phyloP scores from a whole-genome alignment of 1,284 basidiomycete genomes.

The Rhizoctonia solani region DNA sequence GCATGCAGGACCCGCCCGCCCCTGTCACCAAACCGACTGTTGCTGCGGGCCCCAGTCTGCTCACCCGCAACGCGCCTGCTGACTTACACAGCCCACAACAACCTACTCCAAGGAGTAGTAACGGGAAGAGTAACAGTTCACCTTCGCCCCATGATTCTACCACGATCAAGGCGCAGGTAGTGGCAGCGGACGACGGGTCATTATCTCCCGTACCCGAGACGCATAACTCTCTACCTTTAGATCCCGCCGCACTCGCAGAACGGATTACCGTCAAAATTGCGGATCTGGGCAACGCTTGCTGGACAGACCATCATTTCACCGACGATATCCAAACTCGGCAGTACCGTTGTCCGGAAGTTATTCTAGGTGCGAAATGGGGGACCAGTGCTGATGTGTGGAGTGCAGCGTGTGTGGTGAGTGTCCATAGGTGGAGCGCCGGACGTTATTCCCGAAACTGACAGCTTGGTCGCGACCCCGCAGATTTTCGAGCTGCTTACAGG shows the following conservation, averaged over 20 bases:
- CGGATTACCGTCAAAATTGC: conserved; percentile 99
- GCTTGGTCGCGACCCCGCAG: conserved; percentile 11
- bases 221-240: conserved; percentile 46
- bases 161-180: conserved; percentile 14
- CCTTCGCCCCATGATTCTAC: conserved; percentile 31
- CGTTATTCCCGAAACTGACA: conserved; percentile 4
- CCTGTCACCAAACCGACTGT: background rate
- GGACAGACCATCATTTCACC: conserved; percentile 85
- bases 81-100: conserved; percentile 14
- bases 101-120: conserved; percentile 39
- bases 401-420: conserved; percentile 76
- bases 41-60: conserved; percentile 11
- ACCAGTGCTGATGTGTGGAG: conserved; percentile 86
- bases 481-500: conserved; percentile 84
- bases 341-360: conserved; percentile 89
- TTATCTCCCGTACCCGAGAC: conserved; percentile 35
- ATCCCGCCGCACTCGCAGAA: conserved; percentile 67
- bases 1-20: conserved; percentile 15
- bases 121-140: conserved; percentile 42
- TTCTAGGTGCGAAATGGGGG: conserved; percentile 88
- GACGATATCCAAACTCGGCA: conserved; percentile 95
- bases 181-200: conserved; percentile 2
- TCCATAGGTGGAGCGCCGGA: background rate
- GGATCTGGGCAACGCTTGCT: conserved; percentile 84
- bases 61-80: conserved; percentile 25